Percentiles rank a stretch among this genome's conserved stretches.
Conservation (phyloP, 202 grass and related monocot genomes). For the Zoysia matrella region DNA sequence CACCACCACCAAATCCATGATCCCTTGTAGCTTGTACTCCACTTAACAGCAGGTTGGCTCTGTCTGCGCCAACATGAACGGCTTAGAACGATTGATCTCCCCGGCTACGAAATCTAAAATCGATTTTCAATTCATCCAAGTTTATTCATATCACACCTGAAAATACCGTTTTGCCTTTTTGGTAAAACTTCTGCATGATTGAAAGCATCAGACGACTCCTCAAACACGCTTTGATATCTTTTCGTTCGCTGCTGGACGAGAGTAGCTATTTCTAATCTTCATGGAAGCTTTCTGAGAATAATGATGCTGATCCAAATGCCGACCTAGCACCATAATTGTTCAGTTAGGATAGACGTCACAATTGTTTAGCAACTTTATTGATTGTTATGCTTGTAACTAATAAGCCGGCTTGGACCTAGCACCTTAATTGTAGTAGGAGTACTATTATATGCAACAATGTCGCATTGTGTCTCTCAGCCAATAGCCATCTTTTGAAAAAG, state of each 20-base stretch:
- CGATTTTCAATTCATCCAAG: background rate
- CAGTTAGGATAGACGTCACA: constrained; percentile 6
- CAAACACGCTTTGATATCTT: background rate
- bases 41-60: background rate
- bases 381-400: constrained; percentile 10
- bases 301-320: background rate
- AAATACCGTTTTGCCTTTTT: background rate
- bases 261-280: background rate
- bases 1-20: constrained; percentile 40
- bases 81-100: constrained; percentile 19
- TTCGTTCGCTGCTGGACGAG: no score
- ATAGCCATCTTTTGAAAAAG: background rate
- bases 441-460: constrained; percentile 24
- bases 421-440: constrained; percentile 9
- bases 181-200: background rate
- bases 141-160: background rate
- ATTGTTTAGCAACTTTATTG: constrained; percentile 40
- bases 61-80: background rate
- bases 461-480: constrained; percentile 11
- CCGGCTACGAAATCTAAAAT: no score
- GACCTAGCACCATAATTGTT: constrained; percentile 16
- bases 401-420: constrained; percentile 26
- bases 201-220: background rate
- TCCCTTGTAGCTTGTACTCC: background rate
- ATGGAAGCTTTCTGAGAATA: background rate